Percentiles rank a stretch among this genome's conserved stretches.
phyloP scores from a whole-genome alignment of 768 basidiomycete species.

The Leccinum uliginosum region DNA sequence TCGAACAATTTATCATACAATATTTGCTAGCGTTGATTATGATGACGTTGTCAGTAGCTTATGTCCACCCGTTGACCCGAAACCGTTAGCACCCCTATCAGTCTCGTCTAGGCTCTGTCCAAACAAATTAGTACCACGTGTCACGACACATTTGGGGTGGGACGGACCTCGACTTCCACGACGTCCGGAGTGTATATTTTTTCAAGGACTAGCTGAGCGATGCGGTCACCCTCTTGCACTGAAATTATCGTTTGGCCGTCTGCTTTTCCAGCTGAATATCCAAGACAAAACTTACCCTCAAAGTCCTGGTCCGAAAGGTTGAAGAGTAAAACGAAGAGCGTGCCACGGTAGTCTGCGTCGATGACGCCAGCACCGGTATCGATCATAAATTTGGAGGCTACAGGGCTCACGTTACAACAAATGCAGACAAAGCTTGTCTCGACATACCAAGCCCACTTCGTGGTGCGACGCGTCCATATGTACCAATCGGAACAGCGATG shows the following conservation, averaged over 20 bases:
- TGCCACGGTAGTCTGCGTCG: constrained; percentile 93
- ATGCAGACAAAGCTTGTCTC: background rate
- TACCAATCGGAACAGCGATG: constrained; percentile 88
- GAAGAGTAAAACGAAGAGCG: constrained; percentile 88
- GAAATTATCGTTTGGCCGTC: background rate
- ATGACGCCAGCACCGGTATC: constrained; percentile 97
- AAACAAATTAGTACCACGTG: constrained; percentile 3
- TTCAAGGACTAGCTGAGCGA: constrained; percentile 94
- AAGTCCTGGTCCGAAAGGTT: constrained; percentile 91
- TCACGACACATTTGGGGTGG: background rate
- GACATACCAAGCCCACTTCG: constrained; percentile 87
- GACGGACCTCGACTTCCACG: constrained; percentile 71
- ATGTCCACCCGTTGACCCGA: constrained; percentile 94
- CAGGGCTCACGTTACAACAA: background rate
- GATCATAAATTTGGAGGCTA: constrained; percentile 96
- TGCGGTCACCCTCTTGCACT: constrained; percentile 93
- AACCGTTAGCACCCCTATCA: constrained; percentile 77
- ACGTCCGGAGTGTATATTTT: constrained; percentile 83
- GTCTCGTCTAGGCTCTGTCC: constrained; percentile 81
- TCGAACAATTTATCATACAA: constrained; percentile 4
- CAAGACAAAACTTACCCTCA: constrained; percentile 46
- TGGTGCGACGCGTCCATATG: constrained; percentile 96
- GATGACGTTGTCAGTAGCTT: constrained; percentile 33
- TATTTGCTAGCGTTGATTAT: constrained; percentile 1
- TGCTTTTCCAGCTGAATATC: background rate